phyloP scores from a whole-genome alignment of 2,329 filamentous ascomycete genomes.

The Cladosporium sp. region DNA sequence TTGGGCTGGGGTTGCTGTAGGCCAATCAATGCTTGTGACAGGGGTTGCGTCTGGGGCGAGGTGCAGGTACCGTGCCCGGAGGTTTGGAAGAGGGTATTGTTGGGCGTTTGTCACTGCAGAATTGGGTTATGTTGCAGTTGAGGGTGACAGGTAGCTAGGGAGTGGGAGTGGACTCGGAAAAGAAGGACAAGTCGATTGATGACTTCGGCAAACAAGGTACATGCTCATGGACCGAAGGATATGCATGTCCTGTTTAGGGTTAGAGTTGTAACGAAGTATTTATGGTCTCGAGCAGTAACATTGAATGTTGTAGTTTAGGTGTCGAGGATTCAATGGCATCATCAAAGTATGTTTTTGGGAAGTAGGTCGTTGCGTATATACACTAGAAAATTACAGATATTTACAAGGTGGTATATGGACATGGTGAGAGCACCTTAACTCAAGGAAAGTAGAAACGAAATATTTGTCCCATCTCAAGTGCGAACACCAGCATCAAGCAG shows the following conservation, averaged over 20 bases:
- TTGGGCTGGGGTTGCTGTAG: background rate
- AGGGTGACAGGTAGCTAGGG: background rate
- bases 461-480: background rate
- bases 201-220: background rate
- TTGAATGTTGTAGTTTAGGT: no score
- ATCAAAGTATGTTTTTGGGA: no score
- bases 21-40: slow-evolving; percentile 14
- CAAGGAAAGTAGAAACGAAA: background rate
- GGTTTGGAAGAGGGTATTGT: background rate
- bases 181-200: background rate
- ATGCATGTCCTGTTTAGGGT: background rate
- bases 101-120: background rate
- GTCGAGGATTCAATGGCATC: no score
- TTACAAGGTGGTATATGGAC: background rate
- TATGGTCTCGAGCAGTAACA: no score
- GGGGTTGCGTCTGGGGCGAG: background rate
- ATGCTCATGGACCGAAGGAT: no score
- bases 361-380: background rate
- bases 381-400: background rate
- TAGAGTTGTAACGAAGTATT: background rate
- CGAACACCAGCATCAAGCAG: background rate
- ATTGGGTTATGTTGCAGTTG: background rate
- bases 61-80: background rate
- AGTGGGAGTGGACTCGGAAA: no score
- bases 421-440: background rate